Conservation (phyloP, 139 green algal species). For the Spirogloea muscicola region DNA sequence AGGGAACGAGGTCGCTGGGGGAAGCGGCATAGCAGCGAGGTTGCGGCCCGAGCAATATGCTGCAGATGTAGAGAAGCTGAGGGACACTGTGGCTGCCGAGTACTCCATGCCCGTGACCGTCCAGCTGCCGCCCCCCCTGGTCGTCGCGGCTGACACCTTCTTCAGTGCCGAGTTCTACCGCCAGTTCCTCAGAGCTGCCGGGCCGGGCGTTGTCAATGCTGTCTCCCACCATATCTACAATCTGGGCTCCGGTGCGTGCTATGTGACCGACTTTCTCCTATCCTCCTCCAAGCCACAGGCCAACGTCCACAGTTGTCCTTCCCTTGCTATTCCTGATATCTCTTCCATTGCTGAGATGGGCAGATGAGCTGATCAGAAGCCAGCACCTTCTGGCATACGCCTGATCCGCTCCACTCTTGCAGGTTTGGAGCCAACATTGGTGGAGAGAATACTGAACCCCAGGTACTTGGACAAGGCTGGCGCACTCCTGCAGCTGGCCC, state of each 20-base stretch:
- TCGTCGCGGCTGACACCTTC: not conserved
- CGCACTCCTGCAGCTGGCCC: not conserved
- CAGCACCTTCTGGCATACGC: no score
- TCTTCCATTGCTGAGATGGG: no score
- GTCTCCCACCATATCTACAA: slow-evolving; percentile 5
- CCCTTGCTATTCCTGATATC: no score
- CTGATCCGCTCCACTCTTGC: no score
- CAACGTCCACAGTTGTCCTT: no score
- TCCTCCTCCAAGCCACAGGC: no score
- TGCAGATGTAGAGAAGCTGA: slow-evolving; percentile 4
- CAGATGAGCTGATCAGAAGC: no score
- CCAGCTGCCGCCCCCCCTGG: not conserved
- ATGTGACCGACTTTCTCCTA: no score
- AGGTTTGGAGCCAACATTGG: not conserved
- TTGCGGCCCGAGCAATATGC: slow-evolving; percentile 20
- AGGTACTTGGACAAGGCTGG: not conserved
- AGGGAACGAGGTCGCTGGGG: slow-evolving; percentile 29
- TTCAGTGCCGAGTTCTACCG: not conserved
- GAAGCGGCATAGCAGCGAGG: slow-evolving; percentile 5
- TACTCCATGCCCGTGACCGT: no score
- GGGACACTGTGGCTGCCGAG: not conserved
- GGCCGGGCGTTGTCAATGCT: not conserved
- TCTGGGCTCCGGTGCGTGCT: not conserved
- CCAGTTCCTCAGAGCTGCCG: not conserved
- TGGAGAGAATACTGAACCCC: slow-evolving; percentile 7